Conservation (phyloP, 345 rosid genomes). For the Populus alba region DNA sequence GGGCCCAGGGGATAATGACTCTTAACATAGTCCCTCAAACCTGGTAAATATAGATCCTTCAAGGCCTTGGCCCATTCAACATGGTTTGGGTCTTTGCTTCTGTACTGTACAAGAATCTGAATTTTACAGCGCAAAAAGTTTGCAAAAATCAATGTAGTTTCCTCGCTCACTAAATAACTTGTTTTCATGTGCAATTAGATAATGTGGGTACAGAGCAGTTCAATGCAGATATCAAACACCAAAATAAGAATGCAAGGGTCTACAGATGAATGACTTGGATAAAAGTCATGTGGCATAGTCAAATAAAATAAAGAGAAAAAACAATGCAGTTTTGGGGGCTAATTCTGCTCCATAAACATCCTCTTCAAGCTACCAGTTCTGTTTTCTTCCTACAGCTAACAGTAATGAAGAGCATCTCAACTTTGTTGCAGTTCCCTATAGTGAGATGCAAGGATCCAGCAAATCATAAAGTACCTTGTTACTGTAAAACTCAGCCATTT, state of each 20-base stretch:
- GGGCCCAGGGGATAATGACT: constrained; percentile 86
- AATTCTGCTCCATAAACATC: not conserved
- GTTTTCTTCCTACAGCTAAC: constrained; percentile 6
- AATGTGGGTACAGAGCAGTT: not conserved
- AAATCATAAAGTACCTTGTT: constrained; percentile 64
- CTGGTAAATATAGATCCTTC: constrained; percentile 88
- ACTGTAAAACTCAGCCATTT: constrained; percentile 93
- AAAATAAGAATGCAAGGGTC: not conserved
- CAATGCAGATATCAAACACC: not conserved
- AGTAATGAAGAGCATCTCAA: constrained; percentile 1
- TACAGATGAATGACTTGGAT: not conserved
- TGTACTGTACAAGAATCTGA: constrained; percentile 86
- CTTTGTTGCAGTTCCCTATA: not conserved
- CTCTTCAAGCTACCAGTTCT: not conserved
- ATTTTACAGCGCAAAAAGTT: constrained; percentile 15
- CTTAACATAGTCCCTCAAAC: constrained; percentile 89
- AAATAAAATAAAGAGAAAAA: not conserved
- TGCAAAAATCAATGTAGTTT: constrained; percentile 12
- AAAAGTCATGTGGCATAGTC: not conserved
- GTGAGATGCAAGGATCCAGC: not conserved
- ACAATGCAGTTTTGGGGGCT: not conserved
- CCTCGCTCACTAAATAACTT: not conserved
- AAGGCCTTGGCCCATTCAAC: constrained; percentile 97
- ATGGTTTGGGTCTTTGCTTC: constrained; percentile 78
- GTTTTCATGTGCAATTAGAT: not conserved